phyloP scores from a whole-genome alignment of 2,329 filamentous ascomycete species.

The Cladosporium sp. region DNA sequence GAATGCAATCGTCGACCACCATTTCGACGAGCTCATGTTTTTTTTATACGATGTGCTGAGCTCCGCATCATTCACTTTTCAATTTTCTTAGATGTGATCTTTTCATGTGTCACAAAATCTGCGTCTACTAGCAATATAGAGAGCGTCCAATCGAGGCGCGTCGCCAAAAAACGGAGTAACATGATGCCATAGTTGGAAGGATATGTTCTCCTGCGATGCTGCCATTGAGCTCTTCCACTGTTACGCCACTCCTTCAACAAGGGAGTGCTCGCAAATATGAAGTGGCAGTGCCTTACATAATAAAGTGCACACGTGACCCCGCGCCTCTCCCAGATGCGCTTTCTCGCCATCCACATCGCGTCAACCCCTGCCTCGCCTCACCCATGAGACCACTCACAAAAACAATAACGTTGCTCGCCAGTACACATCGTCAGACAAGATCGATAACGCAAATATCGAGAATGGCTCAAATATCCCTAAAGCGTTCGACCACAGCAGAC shows the following conservation, averaged over 20 bases:
- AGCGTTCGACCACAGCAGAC: slow-evolving; percentile 44
- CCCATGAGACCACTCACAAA: background rate
- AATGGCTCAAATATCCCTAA: slow-evolving; percentile 31
- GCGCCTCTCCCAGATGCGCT: background rate
- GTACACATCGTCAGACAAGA: background rate
- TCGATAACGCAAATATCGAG: background rate
- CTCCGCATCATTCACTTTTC: background rate
- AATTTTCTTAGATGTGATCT: background rate
- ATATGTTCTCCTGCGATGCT: background rate
- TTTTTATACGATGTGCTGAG: slow-evolving; percentile 11
- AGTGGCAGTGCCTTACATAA: background rate
- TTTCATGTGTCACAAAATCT: background rate
- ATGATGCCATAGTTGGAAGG: background rate
- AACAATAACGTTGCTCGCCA: background rate
- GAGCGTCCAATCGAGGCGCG: background rate
- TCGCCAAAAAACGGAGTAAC: background rate
- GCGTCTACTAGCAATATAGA: background rate
- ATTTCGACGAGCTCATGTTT: slow-evolving; percentile 20
- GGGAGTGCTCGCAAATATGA: background rate
- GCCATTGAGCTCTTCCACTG: background rate
- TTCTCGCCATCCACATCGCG: background rate
- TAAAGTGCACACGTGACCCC: slow-evolving; percentile 9
- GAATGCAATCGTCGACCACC: slow-evolving; percentile 23
- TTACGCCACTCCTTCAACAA: background rate
- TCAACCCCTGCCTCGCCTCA: background rate